Base-by-base conservation (phyloP, 441 rosid genomes). In the Syzygium syzygioides region DNA sequence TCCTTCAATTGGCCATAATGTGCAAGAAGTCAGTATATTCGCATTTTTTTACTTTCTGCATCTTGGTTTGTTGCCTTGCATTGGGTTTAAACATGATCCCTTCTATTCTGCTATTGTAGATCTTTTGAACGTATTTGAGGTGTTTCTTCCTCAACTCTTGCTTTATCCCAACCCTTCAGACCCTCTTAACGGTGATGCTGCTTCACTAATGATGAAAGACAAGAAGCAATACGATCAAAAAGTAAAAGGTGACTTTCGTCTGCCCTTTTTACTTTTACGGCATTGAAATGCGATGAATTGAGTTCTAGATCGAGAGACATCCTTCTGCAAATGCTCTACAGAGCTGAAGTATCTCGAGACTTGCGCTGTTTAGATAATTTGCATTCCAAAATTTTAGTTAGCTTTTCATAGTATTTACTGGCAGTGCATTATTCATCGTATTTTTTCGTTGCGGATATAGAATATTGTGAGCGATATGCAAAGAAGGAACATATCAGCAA, bases 161-260 rank as follows among this genome's bases (percentile, higher is more conserved):
- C 96, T 94, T 84, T 94, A 95, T 91, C 97, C 97, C 85, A 95
- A 95, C 89, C 93, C 96, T 84, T 94, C 96, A 41, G 95, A 94
- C 88, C 96, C 96, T 52, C 92, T 95, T 34, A 95, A 93, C 87
- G 92, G 96, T 30, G 96, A 95, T 90, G 97, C 96, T 17, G 96
- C 97, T 79, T 94, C 96, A 20, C 89, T 95, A 91, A 92, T 95
- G 96, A 93, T 94, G 94, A 95, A 94, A 90, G 95, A 95, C 87
- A 84, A 86, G 87, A 92, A 92, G 86, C 93, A 92, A 87, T 95
- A 95, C 83, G 95, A 95, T 88, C 91, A 91, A 87, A 95, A 94
- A 92, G 97, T 95, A 86, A 93, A 92, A 95, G 97, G 96, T 94
- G 68, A 90, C 84, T 55, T 79, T 86, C 15, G 55, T 59, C 52